phyloP scores from a whole-genome alignment of 495 filamentous ascomycete species.

The Pseudevernia furfuracea region DNA sequence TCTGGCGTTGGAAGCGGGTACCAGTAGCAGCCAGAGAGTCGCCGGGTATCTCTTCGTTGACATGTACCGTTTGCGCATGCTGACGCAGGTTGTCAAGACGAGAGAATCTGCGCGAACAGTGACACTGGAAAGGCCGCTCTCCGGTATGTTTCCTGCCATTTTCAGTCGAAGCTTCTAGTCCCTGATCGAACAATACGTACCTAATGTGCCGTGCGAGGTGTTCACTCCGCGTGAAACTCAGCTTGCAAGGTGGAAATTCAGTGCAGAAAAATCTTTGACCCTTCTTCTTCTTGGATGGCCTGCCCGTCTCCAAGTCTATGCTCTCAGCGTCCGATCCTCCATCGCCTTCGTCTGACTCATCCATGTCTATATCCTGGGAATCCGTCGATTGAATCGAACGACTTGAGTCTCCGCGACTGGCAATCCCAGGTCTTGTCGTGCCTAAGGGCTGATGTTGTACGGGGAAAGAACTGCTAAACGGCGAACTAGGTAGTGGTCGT shows the following conservation, averaged over 20 bases:
- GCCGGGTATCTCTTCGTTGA: slow-evolving; percentile 91
- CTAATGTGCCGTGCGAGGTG: slow-evolving; percentile 91
- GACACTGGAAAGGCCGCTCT: slow-evolving; percentile 94
- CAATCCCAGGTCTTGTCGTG: slow-evolving; percentile 32
- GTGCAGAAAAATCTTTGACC: slow-evolving; percentile 95
- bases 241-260: slow-evolving; percentile 88
- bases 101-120: slow-evolving; percentile 93
- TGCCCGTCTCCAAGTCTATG: slow-evolving; percentile 56
- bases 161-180: slow-evolving; percentile 12
- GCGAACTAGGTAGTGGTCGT: slow-evolving; percentile 52
- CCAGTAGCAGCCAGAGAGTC: slow-evolving; percentile 92
- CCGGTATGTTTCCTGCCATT: slow-evolving; percentile 86
- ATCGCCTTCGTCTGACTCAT: slow-evolving; percentile 62
- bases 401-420: slow-evolving; percentile 54
- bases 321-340: slow-evolving; percentile 67
- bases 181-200: slow-evolving; percentile 38
- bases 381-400: slow-evolving; percentile 55
- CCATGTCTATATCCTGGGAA: slow-evolving; percentile 70
- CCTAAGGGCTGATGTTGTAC: slow-evolving; percentile 35
- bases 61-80: slow-evolving; percentile 95
- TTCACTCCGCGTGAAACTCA: slow-evolving; percentile 95
- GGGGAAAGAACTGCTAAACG: slow-evolving; percentile 47
- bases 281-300: slow-evolving; percentile 85
- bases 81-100: slow-evolving; percentile 92
- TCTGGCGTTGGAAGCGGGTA: slow-evolving; percentile 88